These are phyloP conservation scores for Chlamydomonas sphaeroides DNA, from an alignment of 139 green algal genomes.

Conservation along the genomic window DNA sequence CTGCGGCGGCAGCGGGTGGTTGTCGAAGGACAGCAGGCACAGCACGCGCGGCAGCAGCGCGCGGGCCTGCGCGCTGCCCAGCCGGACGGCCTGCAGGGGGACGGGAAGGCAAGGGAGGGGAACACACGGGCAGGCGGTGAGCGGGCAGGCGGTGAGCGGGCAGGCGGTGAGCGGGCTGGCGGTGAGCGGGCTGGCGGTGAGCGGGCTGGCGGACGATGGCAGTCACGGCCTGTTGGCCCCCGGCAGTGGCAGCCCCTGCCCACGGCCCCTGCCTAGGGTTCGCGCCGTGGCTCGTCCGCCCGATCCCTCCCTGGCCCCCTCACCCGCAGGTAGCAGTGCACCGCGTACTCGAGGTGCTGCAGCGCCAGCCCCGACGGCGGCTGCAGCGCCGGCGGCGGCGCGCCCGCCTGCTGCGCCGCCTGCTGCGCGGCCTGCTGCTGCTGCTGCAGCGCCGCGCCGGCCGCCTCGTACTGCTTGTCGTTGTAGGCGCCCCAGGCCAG, in stretches of 20 bases:
- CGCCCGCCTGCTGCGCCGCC: neutral
- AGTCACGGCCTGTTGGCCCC: too few relatives aligned
- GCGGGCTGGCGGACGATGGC: too few relatives aligned
- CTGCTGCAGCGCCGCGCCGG: neutral
- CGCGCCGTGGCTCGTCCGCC: too few relatives aligned
- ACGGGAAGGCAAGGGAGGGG: too few relatives aligned
- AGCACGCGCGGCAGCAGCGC: constrained; percentile 86
- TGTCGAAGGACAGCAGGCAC: constrained; percentile 89
- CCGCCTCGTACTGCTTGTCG: constrained; percentile 79
- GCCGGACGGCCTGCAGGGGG: constrained; percentile 74
- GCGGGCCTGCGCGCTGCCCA: constrained; percentile 66
- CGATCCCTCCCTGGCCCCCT: too few relatives aligned
- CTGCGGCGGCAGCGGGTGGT: too few relatives aligned
- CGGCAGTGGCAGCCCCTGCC: too few relatives aligned
- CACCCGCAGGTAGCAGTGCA: constrained; percentile 83
- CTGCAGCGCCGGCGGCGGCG: neutral
- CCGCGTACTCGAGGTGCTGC: constrained; percentile 87
- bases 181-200: too few relatives aligned
- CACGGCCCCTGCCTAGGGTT: too few relatives aligned
- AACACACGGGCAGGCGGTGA: too few relatives aligned
- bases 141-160: too few relatives aligned
- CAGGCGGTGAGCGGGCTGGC: too few relatives aligned
- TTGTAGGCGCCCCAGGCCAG: constrained; percentile 91
- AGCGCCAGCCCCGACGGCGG: neutral
- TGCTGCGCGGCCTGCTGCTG: neutral